Base-by-base conservation (phyloP, 495 filamentous ascomycete genomes). In the Penicillium cinerascens region DNA sequence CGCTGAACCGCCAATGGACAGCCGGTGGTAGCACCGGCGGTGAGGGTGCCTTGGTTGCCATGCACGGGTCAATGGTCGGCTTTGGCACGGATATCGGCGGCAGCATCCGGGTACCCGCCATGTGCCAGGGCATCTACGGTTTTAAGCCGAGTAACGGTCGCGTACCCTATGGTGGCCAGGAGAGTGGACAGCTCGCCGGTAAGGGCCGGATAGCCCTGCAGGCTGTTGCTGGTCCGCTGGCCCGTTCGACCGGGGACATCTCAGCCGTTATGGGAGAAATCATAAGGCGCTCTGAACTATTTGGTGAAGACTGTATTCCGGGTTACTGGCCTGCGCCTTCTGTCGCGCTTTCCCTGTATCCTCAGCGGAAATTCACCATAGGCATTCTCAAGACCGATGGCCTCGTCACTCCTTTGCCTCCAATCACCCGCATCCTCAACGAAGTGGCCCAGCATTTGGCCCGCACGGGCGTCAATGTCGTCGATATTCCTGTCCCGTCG, bases 71-170 rank as follows among this genome's bases (percentile, higher is more conserved):
- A 10, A 76, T 81, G 58, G 66, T 88, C 4, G 87, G 87, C 3
- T 80, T 89, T 46, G 87, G 86, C 2, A 86, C 84, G 0, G 81
- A 85, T 41, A 79, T 82, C 21, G 86, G 86, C 1, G 86, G 86
- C 5, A 81, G 77, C 6, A 78, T 86, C 21, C 69, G 83, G 4
- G 74, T 86, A 20, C 84, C 84, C 0, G 79, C 81, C 0, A 78
- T 82, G 60, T 84, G 78, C 51, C 73, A 77, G 42, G 81, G 79
- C 2, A 60, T 85, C 5, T 84, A 80, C 42, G 75, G 78, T 0
- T 74, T 86, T 56, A 86, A 85, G 55, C 83, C 84, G 2, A 79
- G 75, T 20, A 60, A 65, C 1, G 79, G 79, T 10, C 74, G 86
- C 8, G 62, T 91, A 4, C 82, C 87, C 4, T 74, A 50, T 45